Base-by-base conservation (phyloP, 805 yeast species). In the Debaryomyces tyrocola region DNA sequence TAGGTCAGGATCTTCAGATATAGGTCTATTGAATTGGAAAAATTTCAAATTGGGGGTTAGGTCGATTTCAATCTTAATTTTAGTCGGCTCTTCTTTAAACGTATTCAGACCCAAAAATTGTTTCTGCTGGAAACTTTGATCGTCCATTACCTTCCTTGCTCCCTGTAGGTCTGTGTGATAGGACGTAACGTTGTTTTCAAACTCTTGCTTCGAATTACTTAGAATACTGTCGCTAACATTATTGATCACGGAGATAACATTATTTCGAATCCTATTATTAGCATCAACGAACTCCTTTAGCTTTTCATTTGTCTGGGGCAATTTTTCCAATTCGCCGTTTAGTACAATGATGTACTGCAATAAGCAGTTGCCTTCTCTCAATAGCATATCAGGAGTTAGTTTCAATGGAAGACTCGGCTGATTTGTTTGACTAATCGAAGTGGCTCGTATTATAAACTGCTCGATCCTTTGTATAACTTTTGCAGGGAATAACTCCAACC, bases 371-470 rank as follows among this genome's bases (percentile, higher is more conserved):
- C 66, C 69, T 45, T 72, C 77, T 41, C 69, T 55, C 24, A 70
- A 54, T 10, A 72, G 56, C 53, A 59, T 57, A 33, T 71, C 76
- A 4, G 73, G 66, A 6, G 58, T 54, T 29, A 60, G 47, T 20
- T 33, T 27, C 40, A 17, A 38, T 4, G 55, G 51, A 21, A 51
- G 21, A 14, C 21, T 29, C 15, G 43, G 46, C 29, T 39, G 47
- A 37, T 50, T 45, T 12, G 37, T 47, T 39, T 38, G 54, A 27
- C 43, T 58, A 47, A 50, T 49, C 37, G 53, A 60, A 3, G 75
- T 69, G 10, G 75, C 76, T 47, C 59, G 60, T 33, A 70, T 69
- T 44, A 72, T 68, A 49, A 73, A 70, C 38, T 62, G 54, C 48
- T 72, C 77, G 37, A 73, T 69, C 42, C 58, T 63, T 20, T 44